These are phyloP conservation scores for Starmerella floris DNA, from an alignment of 805 yeast genomes.

Conservation along the genomic window DNA sequence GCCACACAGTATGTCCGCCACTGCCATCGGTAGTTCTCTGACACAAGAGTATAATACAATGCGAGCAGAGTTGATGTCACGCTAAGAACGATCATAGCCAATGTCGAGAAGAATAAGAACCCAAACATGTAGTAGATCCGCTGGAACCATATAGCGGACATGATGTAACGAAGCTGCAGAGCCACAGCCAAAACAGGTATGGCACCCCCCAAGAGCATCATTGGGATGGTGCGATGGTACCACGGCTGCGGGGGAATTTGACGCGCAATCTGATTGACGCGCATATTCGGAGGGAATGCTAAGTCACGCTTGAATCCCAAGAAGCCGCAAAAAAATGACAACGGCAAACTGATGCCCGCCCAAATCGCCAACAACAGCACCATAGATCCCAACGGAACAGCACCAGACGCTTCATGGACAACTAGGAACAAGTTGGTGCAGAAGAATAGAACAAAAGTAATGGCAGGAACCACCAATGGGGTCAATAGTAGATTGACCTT, in stretches of 20 bases:
- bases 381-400: conserved; percentile 86
- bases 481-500: conserved; percentile 70
- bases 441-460: conserved; percentile 48
- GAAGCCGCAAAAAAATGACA: conserved; percentile 72
- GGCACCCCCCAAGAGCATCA: conserved; percentile 67
- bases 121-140: conserved; percentile 95
- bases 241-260: conserved; percentile 88
- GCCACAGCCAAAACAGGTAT: conserved; percentile 93
- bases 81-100: conserved; percentile 72
- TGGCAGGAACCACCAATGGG: conserved; percentile 76
- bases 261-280: conserved; percentile 90
- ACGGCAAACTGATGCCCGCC: conserved; percentile 75
- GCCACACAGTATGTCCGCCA: conserved; percentile 83
- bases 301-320: conserved; percentile 52
- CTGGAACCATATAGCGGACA: conserved; percentile 86
- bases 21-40: conserved; percentile 94
- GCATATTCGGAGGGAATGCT: conserved; percentile 53
- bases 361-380: conserved; percentile 67
- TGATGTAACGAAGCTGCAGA: conserved; percentile 86
- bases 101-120: conserved; percentile 74
- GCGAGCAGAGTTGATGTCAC: conserved; percentile 66
- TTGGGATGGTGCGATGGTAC: conserved; percentile 55
- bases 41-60: conserved; percentile 70
- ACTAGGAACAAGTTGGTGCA: conserved; percentile 72
- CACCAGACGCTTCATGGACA: conserved; percentile 73